Percentiles rank a stretch among this genome's conserved stretches.
Evolutionary conservation across 768 basidiomycete genomes (phyloP).

Genomic region (Gyrodon lividus): DNA sequence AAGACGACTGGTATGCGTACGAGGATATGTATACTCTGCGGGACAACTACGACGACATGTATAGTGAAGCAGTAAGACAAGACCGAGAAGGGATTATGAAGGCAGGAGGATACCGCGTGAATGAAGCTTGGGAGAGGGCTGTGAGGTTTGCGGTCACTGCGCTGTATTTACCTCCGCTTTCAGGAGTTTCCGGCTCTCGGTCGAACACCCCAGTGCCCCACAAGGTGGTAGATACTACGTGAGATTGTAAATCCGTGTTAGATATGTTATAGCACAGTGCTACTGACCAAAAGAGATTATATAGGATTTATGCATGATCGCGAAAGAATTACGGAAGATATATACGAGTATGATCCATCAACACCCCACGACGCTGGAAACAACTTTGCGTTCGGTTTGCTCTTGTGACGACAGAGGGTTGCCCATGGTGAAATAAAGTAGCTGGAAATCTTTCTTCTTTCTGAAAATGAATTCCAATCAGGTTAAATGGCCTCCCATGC

Average conservation of each 20-base stretch:
- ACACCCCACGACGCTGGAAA: conserved; percentile 47
- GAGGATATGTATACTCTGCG: conserved; percentile 61
- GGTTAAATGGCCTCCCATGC: background rate
- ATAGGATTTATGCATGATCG: background rate
- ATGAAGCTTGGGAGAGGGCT: conserved; percentile 86
- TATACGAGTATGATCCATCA: conserved; percentile 10
- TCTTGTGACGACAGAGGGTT: conserved; percentile 58
- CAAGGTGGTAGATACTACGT: conserved; percentile 45
- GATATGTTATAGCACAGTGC: background rate
- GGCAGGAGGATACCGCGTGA: conserved; percentile 77
- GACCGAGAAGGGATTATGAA: conserved; percentile 79
- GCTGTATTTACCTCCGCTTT: conserved; percentile 58
- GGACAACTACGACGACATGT: conserved; percentile 66
- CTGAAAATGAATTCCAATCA: conserved; percentile 9
- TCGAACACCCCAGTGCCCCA: conserved; percentile 28
- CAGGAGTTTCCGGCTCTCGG: conserved; percentile 22
- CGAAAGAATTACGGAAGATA: background rate
- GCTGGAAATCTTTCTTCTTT: conserved; percentile 63
- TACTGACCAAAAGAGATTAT: background rate
- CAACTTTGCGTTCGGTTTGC: conserved; percentile 45
- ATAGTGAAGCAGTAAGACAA: conserved; percentile 72
- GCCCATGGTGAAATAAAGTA: conserved; percentile 78
- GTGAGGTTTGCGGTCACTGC: conserved; percentile 71
- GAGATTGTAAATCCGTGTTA: conserved; percentile 11
- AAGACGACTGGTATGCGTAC: conserved; percentile 75